Conservation (phyloP, 2,329 filamentous ascomycete species). For the Aspergillus japonicus region DNA sequence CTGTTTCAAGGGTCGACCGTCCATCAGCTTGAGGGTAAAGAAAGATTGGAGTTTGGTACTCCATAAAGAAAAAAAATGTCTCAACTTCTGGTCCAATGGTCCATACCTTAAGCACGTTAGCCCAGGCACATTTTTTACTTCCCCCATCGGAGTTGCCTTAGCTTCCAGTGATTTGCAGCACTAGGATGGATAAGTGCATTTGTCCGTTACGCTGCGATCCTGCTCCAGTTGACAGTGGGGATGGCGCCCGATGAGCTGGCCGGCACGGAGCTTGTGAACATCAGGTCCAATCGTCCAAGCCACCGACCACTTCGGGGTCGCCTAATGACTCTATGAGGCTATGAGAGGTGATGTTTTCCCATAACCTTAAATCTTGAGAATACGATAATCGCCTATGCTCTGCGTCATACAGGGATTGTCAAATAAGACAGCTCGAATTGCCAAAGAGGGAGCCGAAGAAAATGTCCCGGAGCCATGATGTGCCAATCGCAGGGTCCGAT, state of each 20-base stretch:
- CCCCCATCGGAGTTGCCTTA: background rate
- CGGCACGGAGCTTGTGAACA: background rate
- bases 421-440: background rate
- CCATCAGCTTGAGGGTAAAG: background rate
- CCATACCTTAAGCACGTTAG: background rate
- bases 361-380: background rate
- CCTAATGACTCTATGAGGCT: background rate
- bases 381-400: background rate
- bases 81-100: too few species aligned
- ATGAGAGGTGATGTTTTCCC: background rate
- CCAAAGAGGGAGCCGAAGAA: background rate
- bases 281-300: background rate
- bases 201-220: background rate
- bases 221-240: background rate
- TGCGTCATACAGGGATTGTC: background rate
- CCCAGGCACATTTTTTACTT: background rate
- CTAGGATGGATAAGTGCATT: background rate
- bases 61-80: background rate
- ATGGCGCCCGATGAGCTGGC: background rate
- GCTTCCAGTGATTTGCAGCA: background rate
- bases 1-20: background rate
- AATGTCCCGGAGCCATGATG: background rate
- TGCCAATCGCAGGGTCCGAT: background rate
- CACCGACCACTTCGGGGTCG: background rate
- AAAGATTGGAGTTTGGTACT: too few species aligned